Percentiles rank a stretch among this genome's conserved stretches.
Conservation (phyloP, 1,284 basidiomycete species). For the Austropuccinia psidii region DNA sequence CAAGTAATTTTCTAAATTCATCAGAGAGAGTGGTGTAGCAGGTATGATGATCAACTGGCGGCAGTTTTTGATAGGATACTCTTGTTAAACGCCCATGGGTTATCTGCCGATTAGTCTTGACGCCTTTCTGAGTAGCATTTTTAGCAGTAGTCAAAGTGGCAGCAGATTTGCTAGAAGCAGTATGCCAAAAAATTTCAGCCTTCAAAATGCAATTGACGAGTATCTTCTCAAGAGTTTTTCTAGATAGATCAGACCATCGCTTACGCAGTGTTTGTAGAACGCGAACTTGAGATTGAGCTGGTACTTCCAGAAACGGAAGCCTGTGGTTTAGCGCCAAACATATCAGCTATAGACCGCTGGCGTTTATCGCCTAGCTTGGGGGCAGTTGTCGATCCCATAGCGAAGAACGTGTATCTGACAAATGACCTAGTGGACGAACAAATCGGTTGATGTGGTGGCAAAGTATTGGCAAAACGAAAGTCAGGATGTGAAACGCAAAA, state of each 20-base stretch:
- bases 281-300: not conserved
- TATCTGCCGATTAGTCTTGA: not conserved
- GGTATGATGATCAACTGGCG: not conserved
- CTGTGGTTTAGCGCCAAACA: conserved; percentile 16
- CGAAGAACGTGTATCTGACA: no score
- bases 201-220: not conserved
- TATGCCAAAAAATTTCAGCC: not conserved
- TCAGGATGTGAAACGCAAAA: no score
- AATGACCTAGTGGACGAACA: no score
- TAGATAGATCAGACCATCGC: not conserved
- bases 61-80: conserved; percentile 4
- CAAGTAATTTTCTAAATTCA: conserved; percentile 12
- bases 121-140: not conserved
- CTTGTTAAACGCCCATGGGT: not conserved
- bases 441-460: no score
- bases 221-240: not conserved
- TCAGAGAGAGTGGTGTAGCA: not conserved
- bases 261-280: not conserved
- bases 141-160: not conserved
- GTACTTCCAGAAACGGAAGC: not conserved
- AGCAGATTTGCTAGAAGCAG: not conserved
- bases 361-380: conserved; percentile 25
- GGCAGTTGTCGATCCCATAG: not conserved
- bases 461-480: no score
- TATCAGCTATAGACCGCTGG: conserved; percentile 27